phyloP scores from a whole-genome alignment of 306 rosid genomes.

The Arachis hypogaea region DNA sequence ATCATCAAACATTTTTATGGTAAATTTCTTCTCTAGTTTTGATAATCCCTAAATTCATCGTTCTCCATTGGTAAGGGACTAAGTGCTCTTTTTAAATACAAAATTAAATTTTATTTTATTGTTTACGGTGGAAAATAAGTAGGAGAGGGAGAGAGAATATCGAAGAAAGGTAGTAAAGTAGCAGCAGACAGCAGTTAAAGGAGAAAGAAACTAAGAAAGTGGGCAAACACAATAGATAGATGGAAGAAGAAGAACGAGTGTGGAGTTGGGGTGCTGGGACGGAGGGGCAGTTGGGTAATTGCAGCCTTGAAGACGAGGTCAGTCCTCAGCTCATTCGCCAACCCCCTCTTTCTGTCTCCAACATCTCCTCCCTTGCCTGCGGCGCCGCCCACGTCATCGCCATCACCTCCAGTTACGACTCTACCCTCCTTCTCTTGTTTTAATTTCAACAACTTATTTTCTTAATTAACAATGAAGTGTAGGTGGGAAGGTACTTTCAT shows the following conservation, averaged over 20 bases:
- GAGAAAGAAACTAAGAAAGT: too few relatives aligned
- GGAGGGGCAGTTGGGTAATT: constrained; percentile 79
- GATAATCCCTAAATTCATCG: too few relatives aligned
- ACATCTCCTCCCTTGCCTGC: constrained; percentile 66
- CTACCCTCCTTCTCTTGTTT: neutral
- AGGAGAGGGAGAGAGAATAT: too few relatives aligned
- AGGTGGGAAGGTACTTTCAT: constrained; percentile 79
- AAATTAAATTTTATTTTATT: too few relatives aligned
- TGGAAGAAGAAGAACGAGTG: constrained; percentile 36
- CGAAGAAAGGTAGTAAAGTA: too few relatives aligned
- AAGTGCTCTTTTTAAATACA: too few relatives aligned
- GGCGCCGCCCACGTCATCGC: constrained; percentile 92
- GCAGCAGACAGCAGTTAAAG: too few relatives aligned
- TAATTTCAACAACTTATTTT: neutral
- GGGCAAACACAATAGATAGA: too few relatives aligned
- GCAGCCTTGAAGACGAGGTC: constrained; percentile 57
- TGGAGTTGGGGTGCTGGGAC: constrained; percentile 99
- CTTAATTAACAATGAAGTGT: neutral
- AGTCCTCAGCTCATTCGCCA: constrained; percentile 66
- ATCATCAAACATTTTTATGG: too few relatives aligned
- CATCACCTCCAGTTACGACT: constrained; percentile 58
- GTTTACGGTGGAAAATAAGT: too few relatives aligned
- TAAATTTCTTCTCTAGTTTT: too few relatives aligned
- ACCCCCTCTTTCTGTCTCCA: constrained; percentile 37
- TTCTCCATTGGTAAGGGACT: too few relatives aligned